Percentiles rank a stretch among this genome's conserved stretches.
phyloP scores from a whole-genome alignment of 257 asterid species.

The Nicotiana sylvestris region DNA sequence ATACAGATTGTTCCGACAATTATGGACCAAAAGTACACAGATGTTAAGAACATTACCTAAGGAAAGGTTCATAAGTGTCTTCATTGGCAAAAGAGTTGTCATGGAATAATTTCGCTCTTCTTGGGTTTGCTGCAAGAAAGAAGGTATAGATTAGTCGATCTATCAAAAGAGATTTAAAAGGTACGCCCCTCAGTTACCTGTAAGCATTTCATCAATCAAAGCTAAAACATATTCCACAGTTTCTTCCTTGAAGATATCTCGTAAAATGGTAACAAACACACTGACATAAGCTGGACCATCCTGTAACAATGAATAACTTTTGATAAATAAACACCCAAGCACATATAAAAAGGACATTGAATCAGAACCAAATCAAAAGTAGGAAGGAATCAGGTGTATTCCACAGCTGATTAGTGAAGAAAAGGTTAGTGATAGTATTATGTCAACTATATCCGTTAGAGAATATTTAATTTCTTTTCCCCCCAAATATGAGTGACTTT shows the following conservation, averaged over 20 bases:
- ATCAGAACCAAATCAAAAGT: neutral
- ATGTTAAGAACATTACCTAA: slow-evolving; percentile 42
- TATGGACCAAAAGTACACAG: slow-evolving; percentile 1
- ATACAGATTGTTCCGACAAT: neutral
- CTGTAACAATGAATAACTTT: slow-evolving; percentile 37
- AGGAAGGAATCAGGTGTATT: neutral
- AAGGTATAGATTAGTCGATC: slow-evolving; percentile 16
- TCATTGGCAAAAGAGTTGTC: slow-evolving; percentile 58
- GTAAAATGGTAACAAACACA: slow-evolving; percentile 73
- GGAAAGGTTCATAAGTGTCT: slow-evolving; percentile 78
- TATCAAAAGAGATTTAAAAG: neutral
- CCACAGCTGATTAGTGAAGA: neutral
- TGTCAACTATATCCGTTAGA: neutral
- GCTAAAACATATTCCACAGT: slow-evolving; percentile 86
- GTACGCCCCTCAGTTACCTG: slow-evolving; percentile 38
- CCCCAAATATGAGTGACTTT: neutral
- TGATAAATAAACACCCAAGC: neutral
- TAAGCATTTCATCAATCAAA: slow-evolving; percentile 77
- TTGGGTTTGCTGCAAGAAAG: slow-evolving; percentile 62
- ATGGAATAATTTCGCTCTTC: slow-evolving; percentile 71
- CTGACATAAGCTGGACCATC: slow-evolving; percentile 84
- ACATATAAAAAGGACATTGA: neutral
- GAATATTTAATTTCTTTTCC: neutral
- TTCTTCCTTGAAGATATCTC: slow-evolving; percentile 81
- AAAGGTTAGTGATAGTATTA: neutral